These are phyloP conservation scores for Urtica urens DNA, from an alignment of 306 rosid genomes.

Conservation along the genomic window DNA sequence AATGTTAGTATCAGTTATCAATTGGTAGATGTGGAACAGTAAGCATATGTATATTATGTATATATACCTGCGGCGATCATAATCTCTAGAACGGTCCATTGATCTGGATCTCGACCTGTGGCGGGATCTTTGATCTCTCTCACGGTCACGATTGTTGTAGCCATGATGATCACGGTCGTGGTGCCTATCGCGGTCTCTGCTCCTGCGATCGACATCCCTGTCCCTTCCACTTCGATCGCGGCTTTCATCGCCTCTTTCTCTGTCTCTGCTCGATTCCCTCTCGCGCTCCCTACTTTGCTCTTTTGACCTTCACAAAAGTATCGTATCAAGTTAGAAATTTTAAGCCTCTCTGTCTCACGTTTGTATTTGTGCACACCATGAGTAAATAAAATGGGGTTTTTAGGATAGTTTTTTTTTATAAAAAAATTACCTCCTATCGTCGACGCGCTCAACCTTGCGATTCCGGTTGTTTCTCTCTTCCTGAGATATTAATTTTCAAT, in stretches of 20 bases:
- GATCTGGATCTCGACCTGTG: slow-evolving; percentile 83
- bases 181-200: slow-evolving; percentile 82
- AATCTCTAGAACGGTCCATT: slow-evolving; percentile 63
- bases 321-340: neutral
- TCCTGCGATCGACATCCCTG: slow-evolving; percentile 65
- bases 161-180: slow-evolving; percentile 79
- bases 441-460: slow-evolving; percentile 57
- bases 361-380: no score
- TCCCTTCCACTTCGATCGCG: slow-evolving; percentile 75
- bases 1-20: slow-evolving; percentile 14
- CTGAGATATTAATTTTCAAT: slow-evolving; percentile 42
- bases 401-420: neutral
- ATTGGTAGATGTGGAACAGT: neutral
- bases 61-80: slow-evolving; percentile 85
- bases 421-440: slow-evolving; percentile 56
- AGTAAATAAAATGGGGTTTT: neutral
- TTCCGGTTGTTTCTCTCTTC: slow-evolving; percentile 78
- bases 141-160: slow-evolving; percentile 59
- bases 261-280: slow-evolving; percentile 68
- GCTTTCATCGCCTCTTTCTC: slow-evolving; percentile 53
- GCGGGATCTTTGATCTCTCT: slow-evolving; percentile 66
- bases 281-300: slow-evolving; percentile 76
- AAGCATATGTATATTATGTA: neutral
- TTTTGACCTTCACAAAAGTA: slow-evolving; percentile 38
- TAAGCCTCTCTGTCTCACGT: no score